Conservation (phyloP, 148 eudicot species). For the Silene uniflora region DNA sequence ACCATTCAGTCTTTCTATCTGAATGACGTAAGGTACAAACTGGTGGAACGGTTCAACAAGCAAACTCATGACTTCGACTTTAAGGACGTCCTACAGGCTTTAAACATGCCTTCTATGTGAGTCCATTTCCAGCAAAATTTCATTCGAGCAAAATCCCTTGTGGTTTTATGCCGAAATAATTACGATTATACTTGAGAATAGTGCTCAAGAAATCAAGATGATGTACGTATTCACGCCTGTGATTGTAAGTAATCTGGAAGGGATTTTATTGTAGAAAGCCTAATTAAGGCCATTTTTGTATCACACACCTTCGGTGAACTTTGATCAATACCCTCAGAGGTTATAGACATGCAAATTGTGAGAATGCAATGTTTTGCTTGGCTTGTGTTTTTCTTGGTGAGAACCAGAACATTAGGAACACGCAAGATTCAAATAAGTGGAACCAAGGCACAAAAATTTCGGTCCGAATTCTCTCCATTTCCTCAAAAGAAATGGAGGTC, state of each 20-base stretch:
- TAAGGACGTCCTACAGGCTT: conserved; percentile 72
- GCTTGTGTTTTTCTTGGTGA: too few relatives aligned
- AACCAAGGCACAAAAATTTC: too few relatives aligned
- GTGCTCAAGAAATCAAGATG: not conserved
- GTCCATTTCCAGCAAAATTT: not conserved
- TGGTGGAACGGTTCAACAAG: conserved; percentile 81
- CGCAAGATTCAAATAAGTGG: too few relatives aligned
- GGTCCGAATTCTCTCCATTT: too few relatives aligned
- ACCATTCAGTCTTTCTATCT: conserved; percentile 78
- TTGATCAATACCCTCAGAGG: too few relatives aligned
- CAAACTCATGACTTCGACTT: conserved; percentile 81
- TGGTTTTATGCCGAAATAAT: not conserved
- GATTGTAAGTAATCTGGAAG: not conserved
- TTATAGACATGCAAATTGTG: too few relatives aligned
- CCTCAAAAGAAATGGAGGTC: too few relatives aligned
- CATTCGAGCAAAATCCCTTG: not conserved
- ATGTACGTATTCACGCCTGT: not conserved
- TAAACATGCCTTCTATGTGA: conserved; percentile 73
- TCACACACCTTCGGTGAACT: too few relatives aligned
- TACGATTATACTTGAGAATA: not conserved
- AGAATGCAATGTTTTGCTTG: too few relatives aligned
- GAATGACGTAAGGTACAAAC: conserved; percentile 71
- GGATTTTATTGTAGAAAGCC: not conserved
- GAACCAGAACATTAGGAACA: too few relatives aligned
- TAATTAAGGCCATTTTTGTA: not conserved